phyloP scores from a whole-genome alignment of 192 early-diverging fungal genomes.

The Phycomyces blakesleeanus region DNA sequence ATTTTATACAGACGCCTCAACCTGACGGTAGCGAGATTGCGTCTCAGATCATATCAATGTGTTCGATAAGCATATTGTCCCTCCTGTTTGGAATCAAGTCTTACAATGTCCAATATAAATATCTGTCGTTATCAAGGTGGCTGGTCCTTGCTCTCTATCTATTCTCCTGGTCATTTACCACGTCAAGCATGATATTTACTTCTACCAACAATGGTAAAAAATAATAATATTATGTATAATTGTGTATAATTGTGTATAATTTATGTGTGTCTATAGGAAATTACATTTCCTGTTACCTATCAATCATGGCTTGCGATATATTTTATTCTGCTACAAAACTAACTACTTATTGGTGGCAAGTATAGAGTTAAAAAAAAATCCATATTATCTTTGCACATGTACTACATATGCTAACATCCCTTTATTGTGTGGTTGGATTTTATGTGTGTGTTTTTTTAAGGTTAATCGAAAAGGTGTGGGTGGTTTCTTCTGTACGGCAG shows the following conservation, averaged over 20 bases:
- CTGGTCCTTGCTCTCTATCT: constrained; percentile 37
- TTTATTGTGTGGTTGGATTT: too few relatives aligned
- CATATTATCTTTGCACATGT: not conserved
- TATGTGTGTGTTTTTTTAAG: too few relatives aligned
- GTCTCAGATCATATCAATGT: constrained; percentile 24
- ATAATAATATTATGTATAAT: not conserved
- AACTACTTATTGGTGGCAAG: constrained; percentile 38
- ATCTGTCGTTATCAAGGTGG: constrained; percentile 28
- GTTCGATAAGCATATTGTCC: constrained; percentile 19
- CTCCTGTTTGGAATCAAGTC: constrained; percentile 24
- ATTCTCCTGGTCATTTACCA: constrained; percentile 42
- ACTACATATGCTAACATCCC: too few relatives aligned
- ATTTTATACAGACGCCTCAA: not conserved
- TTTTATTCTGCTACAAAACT: constrained; percentile 43
- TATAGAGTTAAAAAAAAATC: not conserved
- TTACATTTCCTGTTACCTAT: constrained; percentile 32
- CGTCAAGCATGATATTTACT: constrained; percentile 32
- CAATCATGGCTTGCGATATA: constrained; percentile 37
- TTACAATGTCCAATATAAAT: constrained; percentile 14
- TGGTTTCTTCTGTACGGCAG: constrained; percentile 13
- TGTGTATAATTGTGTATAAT: too few relatives aligned
- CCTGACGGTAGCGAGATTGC: constrained; percentile 20
- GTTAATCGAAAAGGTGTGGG: constrained; percentile 20
- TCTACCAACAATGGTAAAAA: constrained; percentile 40
- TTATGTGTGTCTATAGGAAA: constrained; percentile 16